Conservation (phyloP, 768 basidiomycete species). For the Amyloporia xantha region DNA sequence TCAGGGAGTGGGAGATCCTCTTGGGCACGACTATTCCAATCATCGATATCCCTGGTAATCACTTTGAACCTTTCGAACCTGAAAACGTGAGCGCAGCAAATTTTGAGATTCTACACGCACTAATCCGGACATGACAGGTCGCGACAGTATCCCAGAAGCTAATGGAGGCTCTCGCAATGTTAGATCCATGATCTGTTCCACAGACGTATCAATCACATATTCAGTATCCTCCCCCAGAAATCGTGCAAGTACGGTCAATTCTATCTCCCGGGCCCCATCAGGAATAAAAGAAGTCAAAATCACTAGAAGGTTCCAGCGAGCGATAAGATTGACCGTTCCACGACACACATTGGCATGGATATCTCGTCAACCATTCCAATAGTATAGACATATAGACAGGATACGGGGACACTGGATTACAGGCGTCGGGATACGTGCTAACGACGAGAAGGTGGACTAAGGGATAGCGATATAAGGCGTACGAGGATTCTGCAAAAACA, state of each 20-base stretch:
- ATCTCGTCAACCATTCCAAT: too few species aligned
- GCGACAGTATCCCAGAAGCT: background rate
- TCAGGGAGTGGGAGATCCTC: slow-evolving; percentile 43
- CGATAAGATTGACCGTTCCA: too few species aligned
- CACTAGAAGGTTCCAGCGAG: too few species aligned
- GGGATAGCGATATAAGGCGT: slow-evolving; percentile 1
- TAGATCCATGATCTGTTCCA: too few species aligned
- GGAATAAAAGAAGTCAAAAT: too few species aligned
- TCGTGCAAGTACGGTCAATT: too few species aligned
- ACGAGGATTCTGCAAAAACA: background rate
- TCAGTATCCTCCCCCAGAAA: too few species aligned
- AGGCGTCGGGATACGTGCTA: slow-evolving; percentile 1
- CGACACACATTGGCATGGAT: too few species aligned
- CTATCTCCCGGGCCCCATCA: too few species aligned
- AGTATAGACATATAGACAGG: background rate
- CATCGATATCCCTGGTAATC: slow-evolving; percentile 58
- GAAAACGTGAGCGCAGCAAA: slow-evolving; percentile 37
- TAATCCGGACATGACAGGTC: background rate
- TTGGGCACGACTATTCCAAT: slow-evolving; percentile 32
- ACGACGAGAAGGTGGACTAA: background rate
- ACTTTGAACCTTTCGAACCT: slow-evolving; percentile 51
- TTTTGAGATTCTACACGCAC: too few species aligned
- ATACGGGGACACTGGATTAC: slow-evolving; percentile 1
- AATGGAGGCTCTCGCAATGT: background rate
- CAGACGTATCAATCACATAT: too few species aligned